These are phyloP conservation scores for Agrocybe pediades DNA, from an alignment of 768 basidiomycete species.

Conservation along the genomic window DNA sequence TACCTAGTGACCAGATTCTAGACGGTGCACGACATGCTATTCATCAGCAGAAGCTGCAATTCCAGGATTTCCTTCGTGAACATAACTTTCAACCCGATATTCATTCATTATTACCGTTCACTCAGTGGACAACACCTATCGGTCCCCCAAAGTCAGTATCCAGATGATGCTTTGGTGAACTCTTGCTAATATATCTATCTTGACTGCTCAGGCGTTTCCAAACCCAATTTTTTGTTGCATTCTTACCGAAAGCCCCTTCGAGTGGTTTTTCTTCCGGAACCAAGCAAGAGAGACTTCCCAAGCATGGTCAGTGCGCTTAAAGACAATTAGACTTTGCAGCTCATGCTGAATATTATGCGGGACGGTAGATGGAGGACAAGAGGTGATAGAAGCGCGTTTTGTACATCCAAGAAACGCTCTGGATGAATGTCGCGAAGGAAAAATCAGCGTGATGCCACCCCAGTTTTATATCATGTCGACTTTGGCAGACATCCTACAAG, in stretches of 20 bases:
- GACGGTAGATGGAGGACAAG: conserved; percentile 58
- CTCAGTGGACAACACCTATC: conserved; percentile 73
- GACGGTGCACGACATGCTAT: conserved; percentile 58
- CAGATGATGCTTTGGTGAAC: not conserved
- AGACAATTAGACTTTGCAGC: not conserved
- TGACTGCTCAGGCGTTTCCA: conserved; percentile 65
- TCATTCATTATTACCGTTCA: conserved; percentile 62
- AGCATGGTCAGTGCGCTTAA: conserved; percentile 40
- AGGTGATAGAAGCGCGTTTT: conserved; percentile 72
- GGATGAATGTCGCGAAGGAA: conserved; percentile 47
- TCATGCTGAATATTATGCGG: not conserved
- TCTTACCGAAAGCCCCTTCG: conserved; percentile 47
- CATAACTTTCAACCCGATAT: conserved; percentile 46
- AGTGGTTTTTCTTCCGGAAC: conserved; percentile 54
- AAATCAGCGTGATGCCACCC: conserved; percentile 70
- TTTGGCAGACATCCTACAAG: conserved; percentile 52
- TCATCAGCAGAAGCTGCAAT: conserved; percentile 51
- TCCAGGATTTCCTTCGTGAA: conserved; percentile 52
- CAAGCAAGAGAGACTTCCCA: conserved; percentile 61
- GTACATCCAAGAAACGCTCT: conserved; percentile 56
- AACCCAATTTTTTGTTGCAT: conserved; percentile 69
- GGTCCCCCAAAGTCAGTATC: conserved; percentile 47
- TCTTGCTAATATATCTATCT: not conserved
- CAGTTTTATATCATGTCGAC: conserved; percentile 73
- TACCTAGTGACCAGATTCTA: conserved; percentile 39